Base-by-base conservation (phyloP, 2,329 filamentous ascomycete genomes). In the Hypoxylon sp. region DNA sequence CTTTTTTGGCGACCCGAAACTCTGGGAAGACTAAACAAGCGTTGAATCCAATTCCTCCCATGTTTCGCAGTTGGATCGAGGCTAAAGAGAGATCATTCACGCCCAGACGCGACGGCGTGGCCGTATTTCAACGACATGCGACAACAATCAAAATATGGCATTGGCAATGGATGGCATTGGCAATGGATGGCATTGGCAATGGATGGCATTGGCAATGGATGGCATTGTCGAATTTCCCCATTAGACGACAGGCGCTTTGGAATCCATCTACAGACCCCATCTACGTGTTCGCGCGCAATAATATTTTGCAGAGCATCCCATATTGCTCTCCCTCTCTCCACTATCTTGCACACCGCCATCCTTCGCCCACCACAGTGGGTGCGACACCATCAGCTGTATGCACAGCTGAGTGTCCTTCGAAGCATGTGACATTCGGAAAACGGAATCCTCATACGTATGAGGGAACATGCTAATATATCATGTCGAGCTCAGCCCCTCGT, bases 21-120 rank as follows among this genome's bases (percentile, higher is more conserved):
- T 75, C 72, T 77, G 77, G 75, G 71, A 75, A 72, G 72, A 75
- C 77, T 78, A 78, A 78, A 77, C 75, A 78, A 77, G 77, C 77
- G 77, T 64, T 76, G 72, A 76, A 73, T 74, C 71, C 73, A 72
- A 77, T 73, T 73, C 71, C 71, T 74, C 74, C 73, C 72, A 74
- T 74, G 69, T 70, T 67, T 72, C 72, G 69, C 66, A 64, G 64
- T 64, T 65, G 67, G 64, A 70, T 70, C 69, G 69, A 73, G 58
- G 71, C 71, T 71, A 73, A 72, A 61, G 40, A 71, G 64, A 67
- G 71, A 73, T 71, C 68, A 73, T 71, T 69, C 59, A 66, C 67
- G 66, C 69, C 71, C 56, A 73, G 66, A 59, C 64, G 49, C 67
- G 61, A 72, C 68, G 65, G 68, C 67, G 62, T 62, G 64, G 62